Percentiles rank a stretch among this genome's conserved stretches.
These are phyloP conservation scores for Mollisia scopiformis DNA, from an alignment of 2,329 filamentous ascomycete genomes.

Conservation along the genomic window DNA sequence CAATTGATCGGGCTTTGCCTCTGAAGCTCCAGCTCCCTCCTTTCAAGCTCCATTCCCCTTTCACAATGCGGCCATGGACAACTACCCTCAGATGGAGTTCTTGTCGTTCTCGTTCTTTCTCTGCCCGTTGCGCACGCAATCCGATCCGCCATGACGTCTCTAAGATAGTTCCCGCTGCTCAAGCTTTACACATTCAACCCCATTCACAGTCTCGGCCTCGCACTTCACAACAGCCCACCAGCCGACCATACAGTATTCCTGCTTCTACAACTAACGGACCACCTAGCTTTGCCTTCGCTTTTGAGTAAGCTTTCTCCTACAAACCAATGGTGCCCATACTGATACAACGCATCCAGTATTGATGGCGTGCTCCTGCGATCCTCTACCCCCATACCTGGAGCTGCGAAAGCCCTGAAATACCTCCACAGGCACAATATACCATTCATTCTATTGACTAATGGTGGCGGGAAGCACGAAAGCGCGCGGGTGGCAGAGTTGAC, in stretches of 20 bases:
- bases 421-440: constrained; percentile 78
- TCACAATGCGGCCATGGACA: constrained; percentile 8
- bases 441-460: constrained; percentile 95
- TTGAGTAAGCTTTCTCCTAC: constrained; percentile 48
- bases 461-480: constrained; percentile 82
- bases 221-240: background rate
- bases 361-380: constrained; percentile 94
- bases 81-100: background rate
- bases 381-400: constrained; percentile 76
- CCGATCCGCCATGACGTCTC: no score
- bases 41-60: background rate
- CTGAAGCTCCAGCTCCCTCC: background rate
- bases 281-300: constrained; percentile 55
- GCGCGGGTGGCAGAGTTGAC: constrained; percentile 73
- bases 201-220: background rate
- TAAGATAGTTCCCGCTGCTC: background rate
- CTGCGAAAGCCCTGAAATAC: constrained; percentile 71
- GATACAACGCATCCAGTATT: constrained; percentile 48
- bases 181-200: background rate
- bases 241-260: constrained; percentile 4
- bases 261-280: constrained; percentile 7
- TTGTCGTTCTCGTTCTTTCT: background rate
- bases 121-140: background rate
- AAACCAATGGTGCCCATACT: constrained; percentile 4
- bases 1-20: no score